Base-by-base conservation (phyloP, 164 flowering plant genomes). In the Annona cherimola region DNA sequence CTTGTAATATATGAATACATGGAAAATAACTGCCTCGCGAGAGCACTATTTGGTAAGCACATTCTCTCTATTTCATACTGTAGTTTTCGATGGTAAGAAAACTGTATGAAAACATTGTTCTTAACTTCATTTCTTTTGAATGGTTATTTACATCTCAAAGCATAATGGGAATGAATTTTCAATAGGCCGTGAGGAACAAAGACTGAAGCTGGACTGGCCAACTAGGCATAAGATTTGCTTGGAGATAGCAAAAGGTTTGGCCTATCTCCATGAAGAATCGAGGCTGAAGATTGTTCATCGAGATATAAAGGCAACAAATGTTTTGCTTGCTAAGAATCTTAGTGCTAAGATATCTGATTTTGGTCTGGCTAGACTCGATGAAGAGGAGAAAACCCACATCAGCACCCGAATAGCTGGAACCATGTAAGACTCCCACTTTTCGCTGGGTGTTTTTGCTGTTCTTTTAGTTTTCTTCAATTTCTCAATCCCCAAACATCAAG, bases 401-500 rank as follows among this genome's bases (percentile, higher is more conserved):
- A 89, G 86, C 82, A 89, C 93, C 26, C 75, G 88, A 74, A 71
- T 89, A 14, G 90, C 88, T 16, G 93, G 93, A 69, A 89, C 93
- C 5, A 76, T 84, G 93, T 87, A 45, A 77, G 59, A 55, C 44
- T 66, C 44, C 69, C 35, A 5, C 44, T 3, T 16, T 65, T 62
- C 65, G 14, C 65, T 20, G 4, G 1, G 4, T 62, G 35, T 35
- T 11, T 19, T 62, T 62, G 20, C 9, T 62, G 57, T 9, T 16
- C 9, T 50, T 11, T 50, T 50, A 50, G 14, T 9, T 50, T 3
- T 50, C 57, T 50, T 9, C 57, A 26, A 26, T 50, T 16, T 50
- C 14, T 16, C 14, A 3, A 50, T 50, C 14, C 57, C 9, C 4
- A 5, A 9, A 50, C 14, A 50, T 12, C 57, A 50, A 9, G 9